Evolutionary conservation across 768 basidiomycete genomes (phyloP), one percentile per base, ranked within the genome.

Genomic region (Mycena filopes): DNA sequence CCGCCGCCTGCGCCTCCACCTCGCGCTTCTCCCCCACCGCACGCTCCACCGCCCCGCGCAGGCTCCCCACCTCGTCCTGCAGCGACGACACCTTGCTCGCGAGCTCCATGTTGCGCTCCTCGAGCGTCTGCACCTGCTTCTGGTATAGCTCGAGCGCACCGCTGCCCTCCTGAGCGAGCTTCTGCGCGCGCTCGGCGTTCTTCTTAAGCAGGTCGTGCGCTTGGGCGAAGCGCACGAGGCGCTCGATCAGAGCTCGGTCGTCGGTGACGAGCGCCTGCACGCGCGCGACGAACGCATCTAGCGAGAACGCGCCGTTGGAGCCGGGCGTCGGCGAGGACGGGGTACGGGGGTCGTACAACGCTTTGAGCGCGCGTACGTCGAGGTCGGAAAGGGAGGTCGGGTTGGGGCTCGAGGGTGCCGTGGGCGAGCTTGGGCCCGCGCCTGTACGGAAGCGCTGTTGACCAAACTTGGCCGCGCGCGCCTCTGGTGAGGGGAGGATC

Each of bases 151-250:
- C 94, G 43, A 98, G 78, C 26, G 91, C 93, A 21, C 73, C 76
- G 63, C 87, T 89, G 42, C 91, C 92, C 54, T 96, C 95, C 75
- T 91, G 89, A 4, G 94, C 93, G 29, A 97, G 84, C 77, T 94
- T 95, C 82, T 96, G 92, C 23, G 94, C 95, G 51, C 94, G 84
- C 72, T 95, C 94, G 21, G 95, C 94, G 73, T 95, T 96, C 79
- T 90, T 92, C 84, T 95, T 97, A 65, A 97, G 84, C 68, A 96
- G 73, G 69, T 97, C 95, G 63, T 96, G 92, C 53, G 95, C 93
- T 76, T 94, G 90, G 2, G 93, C 95, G 70, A 95, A 92, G 26
- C 94, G 87, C 54, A 94, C 81, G 41, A 96, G 79, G 33, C 95
- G 86, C 76, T 95, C 92, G 65, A 96, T 94, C 64, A 98, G 78